phyloP scores from a whole-genome alignment of 192 early-diverging fungal species.

The Geranomyces variabilis region DNA sequence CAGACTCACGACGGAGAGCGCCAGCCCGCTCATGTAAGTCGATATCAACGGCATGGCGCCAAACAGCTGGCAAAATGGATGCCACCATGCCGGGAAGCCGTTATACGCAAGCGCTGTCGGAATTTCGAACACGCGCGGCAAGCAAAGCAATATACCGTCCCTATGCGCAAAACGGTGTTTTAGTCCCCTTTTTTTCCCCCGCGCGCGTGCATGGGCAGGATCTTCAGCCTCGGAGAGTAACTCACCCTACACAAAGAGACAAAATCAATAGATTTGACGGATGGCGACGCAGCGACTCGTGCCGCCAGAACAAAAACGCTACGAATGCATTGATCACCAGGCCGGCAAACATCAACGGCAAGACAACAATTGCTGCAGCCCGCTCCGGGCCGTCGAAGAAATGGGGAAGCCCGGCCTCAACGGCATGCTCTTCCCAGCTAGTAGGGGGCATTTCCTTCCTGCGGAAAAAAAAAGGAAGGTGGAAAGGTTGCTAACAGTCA shows the following conservation, averaged over 20 bases:
- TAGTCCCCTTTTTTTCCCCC: too few species aligned
- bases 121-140: not conserved
- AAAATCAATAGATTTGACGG: conserved; percentile 5
- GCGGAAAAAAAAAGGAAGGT: too few species aligned
- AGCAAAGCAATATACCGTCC: not conserved
- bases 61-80: not conserved
- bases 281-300: not conserved
- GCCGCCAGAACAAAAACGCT: not conserved
- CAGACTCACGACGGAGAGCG: not conserved
- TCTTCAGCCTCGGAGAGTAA: too few species aligned
- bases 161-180: not conserved
- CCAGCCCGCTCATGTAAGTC: not conserved
- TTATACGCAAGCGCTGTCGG: not conserved
- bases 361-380: not conserved
- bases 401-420: too few species aligned
- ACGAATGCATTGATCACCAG: not conserved
- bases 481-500: too few species aligned
- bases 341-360: not conserved
- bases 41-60: conserved; percentile 2
- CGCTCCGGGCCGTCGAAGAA: not conserved
- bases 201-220: too few species aligned
- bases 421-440: too few species aligned
- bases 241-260: not conserved
- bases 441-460: too few species aligned
- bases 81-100: not conserved